Percentiles rank a stretch among this genome's conserved stretches.
Evolutionary conservation across 2,329 filamentous ascomycete species (phyloP).

Genomic region (Ophiostoma tasmaniense): DNA sequence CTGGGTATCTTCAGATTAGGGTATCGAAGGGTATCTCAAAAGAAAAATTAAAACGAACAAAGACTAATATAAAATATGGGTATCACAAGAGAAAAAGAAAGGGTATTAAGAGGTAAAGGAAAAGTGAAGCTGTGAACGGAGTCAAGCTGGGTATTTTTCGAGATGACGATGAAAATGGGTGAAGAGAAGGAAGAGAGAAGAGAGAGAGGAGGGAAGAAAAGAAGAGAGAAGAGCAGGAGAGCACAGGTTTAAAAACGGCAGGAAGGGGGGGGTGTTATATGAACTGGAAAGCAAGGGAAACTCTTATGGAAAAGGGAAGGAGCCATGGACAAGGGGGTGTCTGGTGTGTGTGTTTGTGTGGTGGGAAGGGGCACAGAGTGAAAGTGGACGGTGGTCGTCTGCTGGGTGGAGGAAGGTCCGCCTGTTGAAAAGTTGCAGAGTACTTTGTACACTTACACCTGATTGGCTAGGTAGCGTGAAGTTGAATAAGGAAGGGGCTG

Average conservation of each 20-base stretch:
- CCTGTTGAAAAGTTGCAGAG: constrained; percentile 10
- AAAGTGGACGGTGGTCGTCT: constrained; percentile 13
- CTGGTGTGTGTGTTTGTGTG: constrained; percentile 2
- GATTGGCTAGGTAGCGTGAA: constrained; percentile 12
- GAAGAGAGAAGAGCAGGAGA: constrained; percentile 19
- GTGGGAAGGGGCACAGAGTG: constrained; percentile 7
- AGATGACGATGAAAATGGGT: constrained; percentile 14
- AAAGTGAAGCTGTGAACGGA: constrained; percentile 24
- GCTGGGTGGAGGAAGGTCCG: constrained; percentile 15
- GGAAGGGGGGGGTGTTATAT: constrained; percentile 18
- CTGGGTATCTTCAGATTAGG: constrained; percentile 20
- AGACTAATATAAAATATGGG: constrained; percentile 22
- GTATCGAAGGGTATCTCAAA: constrained; percentile 24
- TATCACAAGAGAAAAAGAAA: constrained; percentile 29
- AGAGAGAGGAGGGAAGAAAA: constrained; percentile 16
- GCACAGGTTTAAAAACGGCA: constrained; percentile 16
- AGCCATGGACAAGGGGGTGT: constrained; percentile 13
- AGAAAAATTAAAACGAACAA: constrained; percentile 25
- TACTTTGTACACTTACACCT: constrained; percentile 17
- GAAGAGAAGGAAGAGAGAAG: constrained; percentile 12
- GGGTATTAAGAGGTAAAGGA: constrained; percentile 20
- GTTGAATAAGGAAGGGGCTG: constrained; percentile 14
- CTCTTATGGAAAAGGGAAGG: constrained; percentile 12
- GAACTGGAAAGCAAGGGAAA: constrained; percentile 18
- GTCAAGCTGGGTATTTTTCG: constrained; percentile 21